Base-by-base conservation (phyloP, 495 filamentous ascomycete genomes). In the Penicillium subrubescens region DNA sequence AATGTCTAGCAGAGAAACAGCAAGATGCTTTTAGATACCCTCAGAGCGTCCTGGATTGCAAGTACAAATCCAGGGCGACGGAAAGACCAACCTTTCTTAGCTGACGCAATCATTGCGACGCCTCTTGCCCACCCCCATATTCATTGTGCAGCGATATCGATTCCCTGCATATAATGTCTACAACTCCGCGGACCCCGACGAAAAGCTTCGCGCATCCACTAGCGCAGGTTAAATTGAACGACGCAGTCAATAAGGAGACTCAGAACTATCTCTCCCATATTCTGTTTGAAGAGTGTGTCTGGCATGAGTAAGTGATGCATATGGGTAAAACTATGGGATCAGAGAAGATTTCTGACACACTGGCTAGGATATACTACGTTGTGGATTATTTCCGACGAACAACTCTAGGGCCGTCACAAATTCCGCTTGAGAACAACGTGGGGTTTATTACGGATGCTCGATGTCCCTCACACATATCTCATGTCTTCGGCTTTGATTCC, bases 101-200 rank as follows among this genome's bases (percentile, higher is more conserved):
- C 59, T 0, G 63, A 66, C 31, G 58, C 52, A 8, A 61, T 66
- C 6, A 61, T 66, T n/a, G 63, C 63, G 21, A 66, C 51, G n/a
- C 63, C 63, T 19, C 27, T 61, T 19, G 63, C 63, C 1, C 63
- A 66, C 15, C 59, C 63, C 0, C 58, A 66, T 27, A 61, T 66
- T 19, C 63, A 66, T 34, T 66, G 63, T 44, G 63, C 63, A 5
- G 58, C 61, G 41, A 31, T 66, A 5, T 61, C 63, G 4, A 66
- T 66, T 25, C 63, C 63, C 52, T 66, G 12, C 63, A 66, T 44
- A 66, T 66, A n/a, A 58, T 66, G 59, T 66, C 63, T 25, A 66
- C 34, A 15, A 52, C 31, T 1, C 51, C 55, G 17, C 61, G 63
- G 63, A 66, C 39, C 5, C 52, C 63, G 1, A 66, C 63, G 1